phyloP scores from a whole-genome alignment of 441 rosid genomes.

The Sinapis alba region DNA sequence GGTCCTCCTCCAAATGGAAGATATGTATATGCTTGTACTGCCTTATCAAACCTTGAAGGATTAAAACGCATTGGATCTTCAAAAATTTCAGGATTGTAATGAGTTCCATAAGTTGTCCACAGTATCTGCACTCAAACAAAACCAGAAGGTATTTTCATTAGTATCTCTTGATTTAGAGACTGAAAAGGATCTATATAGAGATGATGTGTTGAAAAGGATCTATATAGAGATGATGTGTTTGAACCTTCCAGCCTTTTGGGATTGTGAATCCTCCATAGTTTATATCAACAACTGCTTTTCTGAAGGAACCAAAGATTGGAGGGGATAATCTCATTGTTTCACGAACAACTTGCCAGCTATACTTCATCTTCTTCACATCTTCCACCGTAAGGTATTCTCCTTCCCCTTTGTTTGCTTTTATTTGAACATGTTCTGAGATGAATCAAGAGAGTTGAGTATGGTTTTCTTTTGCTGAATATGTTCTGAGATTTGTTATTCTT shows the following conservation, averaged over 20 bases:
- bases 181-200: neutral
- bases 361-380: constrained; percentile 63
- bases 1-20: constrained; percentile 78
- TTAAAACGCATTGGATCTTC: constrained; percentile 51
- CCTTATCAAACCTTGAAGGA: constrained; percentile 55
- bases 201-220: too few species aligned
- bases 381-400: constrained; percentile 48
- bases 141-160: neutral
- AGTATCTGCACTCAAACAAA: neutral
- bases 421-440: constrained; percentile 54
- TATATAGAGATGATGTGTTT: neutral
- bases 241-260: constrained; percentile 78
- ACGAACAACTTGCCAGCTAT: constrained; percentile 72
- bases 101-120: constrained; percentile 73
- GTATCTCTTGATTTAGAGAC: neutral
- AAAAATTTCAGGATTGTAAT: constrained; percentile 49
- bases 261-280: constrained; percentile 61
- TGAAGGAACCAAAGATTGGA: constrained; percentile 70
- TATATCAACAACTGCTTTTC: constrained; percentile 63
- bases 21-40: constrained; percentile 49
- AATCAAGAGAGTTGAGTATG: constrained; percentile 14
- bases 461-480: neutral
- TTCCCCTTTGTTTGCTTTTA: constrained; percentile 41
- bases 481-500: neutral
- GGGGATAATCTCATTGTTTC: constrained; percentile 74